A percentile compares a stretch with the other conserved stretches of the same genome.
phyloP scores from a whole-genome alignment of 345 rosid species.

The Leavenworthia alabamica region DNA sequence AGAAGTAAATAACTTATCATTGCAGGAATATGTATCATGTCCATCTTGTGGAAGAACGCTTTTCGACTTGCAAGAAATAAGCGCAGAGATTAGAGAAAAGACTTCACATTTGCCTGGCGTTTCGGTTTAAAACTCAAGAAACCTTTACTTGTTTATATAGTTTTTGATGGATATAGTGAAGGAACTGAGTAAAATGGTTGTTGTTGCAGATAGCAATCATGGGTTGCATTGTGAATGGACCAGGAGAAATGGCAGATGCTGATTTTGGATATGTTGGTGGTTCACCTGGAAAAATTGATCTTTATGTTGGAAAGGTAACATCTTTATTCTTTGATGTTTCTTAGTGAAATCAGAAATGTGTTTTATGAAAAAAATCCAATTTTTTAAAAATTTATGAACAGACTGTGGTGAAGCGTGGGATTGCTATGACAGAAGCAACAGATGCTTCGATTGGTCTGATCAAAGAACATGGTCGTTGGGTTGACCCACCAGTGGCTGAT shows the following conservation, averaged over 20 bases:
- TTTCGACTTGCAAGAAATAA: conserved; percentile 94
- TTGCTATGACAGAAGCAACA: conserved; percentile 76
- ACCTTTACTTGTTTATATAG: not conserved
- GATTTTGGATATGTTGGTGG: conserved; percentile 98
- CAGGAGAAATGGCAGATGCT: conserved; percentile 99
- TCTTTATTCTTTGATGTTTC: not conserved
- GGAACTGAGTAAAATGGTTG: not conserved
- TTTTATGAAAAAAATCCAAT: not conserved
- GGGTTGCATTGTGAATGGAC: conserved; percentile 99
- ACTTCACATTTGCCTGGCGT: conserved; percentile 97
- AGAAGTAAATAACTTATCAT: not conserved
- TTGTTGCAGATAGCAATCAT: conserved; percentile 73
- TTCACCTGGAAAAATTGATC: conserved; percentile 94
- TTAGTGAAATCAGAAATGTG: conserved; percentile 1
- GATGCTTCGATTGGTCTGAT: conserved; percentile 86
- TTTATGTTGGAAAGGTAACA: conserved; percentile 88
- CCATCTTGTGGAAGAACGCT: conserved; percentile 97
- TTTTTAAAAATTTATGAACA: conserved; percentile 29
- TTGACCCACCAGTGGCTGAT: conserved; percentile 62
- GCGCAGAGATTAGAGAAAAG: conserved; percentile 85
- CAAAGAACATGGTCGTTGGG: conserved; percentile 96
- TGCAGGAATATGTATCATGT: conserved; percentile 91
- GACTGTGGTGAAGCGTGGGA: conserved; percentile 96
- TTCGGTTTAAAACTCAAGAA: conserved; percentile 49
- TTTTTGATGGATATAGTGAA: not conserved